phyloP scores from a whole-genome alignment of 371 early-diverging fungal genomes.

The Funneliformis caledonium region DNA sequence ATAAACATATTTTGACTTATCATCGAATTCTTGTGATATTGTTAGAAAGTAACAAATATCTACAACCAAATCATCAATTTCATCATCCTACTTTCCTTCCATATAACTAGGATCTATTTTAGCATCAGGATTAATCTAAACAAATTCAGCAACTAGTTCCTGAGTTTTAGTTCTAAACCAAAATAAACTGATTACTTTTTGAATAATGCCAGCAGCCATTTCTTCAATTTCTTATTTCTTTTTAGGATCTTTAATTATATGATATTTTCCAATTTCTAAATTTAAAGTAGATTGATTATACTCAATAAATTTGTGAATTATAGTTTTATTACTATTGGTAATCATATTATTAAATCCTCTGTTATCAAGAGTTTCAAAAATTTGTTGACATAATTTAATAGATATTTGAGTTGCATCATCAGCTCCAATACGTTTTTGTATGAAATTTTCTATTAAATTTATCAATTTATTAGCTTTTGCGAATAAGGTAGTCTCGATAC shows the following conservation, averaged over 20 bases:
- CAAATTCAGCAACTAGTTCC: conserved; percentile 2
- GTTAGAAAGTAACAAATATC: conserved; percentile 37
- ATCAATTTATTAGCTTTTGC: neutral
- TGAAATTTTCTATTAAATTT: neutral
- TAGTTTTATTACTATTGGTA: neutral
- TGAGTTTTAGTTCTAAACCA: conserved; percentile 21
- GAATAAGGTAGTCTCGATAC: neutral
- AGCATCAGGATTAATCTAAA: neutral
- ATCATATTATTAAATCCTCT: neutral
- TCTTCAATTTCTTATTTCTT: conserved; percentile 6
- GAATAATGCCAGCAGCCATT: neutral
- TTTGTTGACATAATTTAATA: conserved; percentile 31
- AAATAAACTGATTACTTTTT: neutral
- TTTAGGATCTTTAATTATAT: neutral
- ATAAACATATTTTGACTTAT: neutral
- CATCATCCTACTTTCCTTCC: conserved; percentile 9
- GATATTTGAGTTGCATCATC: neutral
- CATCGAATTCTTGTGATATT: neutral
- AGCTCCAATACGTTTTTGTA: neutral
- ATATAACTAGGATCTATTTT: conserved; percentile 9
- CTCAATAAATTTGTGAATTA: neutral
- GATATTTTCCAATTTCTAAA: neutral
- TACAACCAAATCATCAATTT: neutral
- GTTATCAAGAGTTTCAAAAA: conserved; percentile 10
- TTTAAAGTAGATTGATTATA: too few relatives aligned